Percentiles rank a stretch among this genome's conserved stretches.
These are phyloP conservation scores for Chaetomium fimeti DNA, from an alignment of 495 filamentous ascomycete genomes.

Conservation along the genomic window DNA sequence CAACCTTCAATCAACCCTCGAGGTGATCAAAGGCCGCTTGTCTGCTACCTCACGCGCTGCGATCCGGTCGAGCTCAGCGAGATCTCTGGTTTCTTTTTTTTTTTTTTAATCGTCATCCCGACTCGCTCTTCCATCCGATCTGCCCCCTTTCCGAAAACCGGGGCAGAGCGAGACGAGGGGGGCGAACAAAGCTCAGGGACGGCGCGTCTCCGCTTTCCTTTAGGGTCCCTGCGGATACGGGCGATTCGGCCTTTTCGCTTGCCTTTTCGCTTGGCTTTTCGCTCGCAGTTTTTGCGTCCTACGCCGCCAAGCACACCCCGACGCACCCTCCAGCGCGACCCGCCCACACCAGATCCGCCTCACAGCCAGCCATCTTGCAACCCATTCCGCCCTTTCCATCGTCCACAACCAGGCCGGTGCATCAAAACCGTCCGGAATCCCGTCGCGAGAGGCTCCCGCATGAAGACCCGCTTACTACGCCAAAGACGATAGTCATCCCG, in stretches of 20 bases:
- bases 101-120: not conserved
- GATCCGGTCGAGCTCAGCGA: not conserved
- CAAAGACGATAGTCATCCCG: conserved; percentile 1
- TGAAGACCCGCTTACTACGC: not conserved
- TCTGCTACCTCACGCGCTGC: not conserved
- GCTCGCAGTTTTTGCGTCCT: conserved; percentile 9
- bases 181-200: conserved; percentile 15
- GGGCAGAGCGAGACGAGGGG: conserved; percentile 3
- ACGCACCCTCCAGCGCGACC: conserved; percentile 11
- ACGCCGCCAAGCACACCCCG: conserved; percentile 11
- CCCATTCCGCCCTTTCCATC: not conserved
- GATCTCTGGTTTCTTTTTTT: not conserved
- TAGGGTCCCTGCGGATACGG: conserved; percentile 10
- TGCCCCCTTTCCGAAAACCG: not conserved
- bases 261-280: conserved; percentile 15
- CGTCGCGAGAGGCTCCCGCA: not conserved
- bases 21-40: conserved; percentile 13
- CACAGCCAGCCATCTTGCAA: not conserved
- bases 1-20: conserved; percentile 8
- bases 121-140: not conserved
- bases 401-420: not conserved
- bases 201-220: conserved; percentile 14
- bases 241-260: conserved; percentile 10
- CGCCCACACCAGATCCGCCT: conserved; percentile 14
- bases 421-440: not conserved